phyloP scores from a whole-genome alignment of 495 filamentous ascomycete genomes.

The Mycothermus thermophilus region DNA sequence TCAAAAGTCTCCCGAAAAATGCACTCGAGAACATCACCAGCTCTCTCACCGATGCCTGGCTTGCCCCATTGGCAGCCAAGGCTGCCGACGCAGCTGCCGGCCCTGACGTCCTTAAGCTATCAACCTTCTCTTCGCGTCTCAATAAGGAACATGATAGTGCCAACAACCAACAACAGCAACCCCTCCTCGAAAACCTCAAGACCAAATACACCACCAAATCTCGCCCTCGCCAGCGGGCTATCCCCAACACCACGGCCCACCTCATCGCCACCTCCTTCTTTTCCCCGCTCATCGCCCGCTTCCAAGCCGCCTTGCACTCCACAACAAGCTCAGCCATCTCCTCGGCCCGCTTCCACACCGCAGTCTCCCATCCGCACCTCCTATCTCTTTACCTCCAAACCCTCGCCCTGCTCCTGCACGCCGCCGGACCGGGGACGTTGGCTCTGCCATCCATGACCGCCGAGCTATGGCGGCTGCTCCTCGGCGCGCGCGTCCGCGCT shows the following conservation, averaged over 20 bases:
- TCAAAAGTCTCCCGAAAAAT: conserved; percentile 38
- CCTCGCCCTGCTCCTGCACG: conserved; percentile 49
- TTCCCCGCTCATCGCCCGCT: conserved; percentile 54
- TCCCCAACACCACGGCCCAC: conserved; percentile 60
- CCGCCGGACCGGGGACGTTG: conserved; percentile 48
- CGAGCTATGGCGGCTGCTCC: conserved; percentile 55
- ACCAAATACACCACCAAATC: conserved; percentile 12
- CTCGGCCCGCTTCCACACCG: conserved; percentile 23
- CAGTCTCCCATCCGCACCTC: conserved; percentile 46
- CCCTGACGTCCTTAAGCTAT: conserved; percentile 69
- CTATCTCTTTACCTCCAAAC: conserved; percentile 52
- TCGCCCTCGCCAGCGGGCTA: conserved; percentile 48
- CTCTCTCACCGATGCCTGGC: conserved; percentile 51
- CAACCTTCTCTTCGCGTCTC: conserved; percentile 32
- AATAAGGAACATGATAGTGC: conserved; percentile 5
- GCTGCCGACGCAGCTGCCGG: conserved; percentile 60
- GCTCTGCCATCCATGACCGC: conserved; percentile 51
- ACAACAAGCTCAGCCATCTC: conserved; percentile 17
- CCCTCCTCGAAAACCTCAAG: conserved; percentile 6
- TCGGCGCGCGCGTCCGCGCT: conserved; percentile 26
- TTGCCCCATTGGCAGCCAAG: conserved; percentile 62
- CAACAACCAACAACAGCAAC: conserved; percentile 2
- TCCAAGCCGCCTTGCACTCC: conserved; percentile 37
- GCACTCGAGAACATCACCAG: conserved; percentile 48
- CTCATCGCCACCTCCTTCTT: conserved; percentile 69